phyloP scores from a whole-genome alignment of 345 rosid species.

The Viola odorata region DNA sequence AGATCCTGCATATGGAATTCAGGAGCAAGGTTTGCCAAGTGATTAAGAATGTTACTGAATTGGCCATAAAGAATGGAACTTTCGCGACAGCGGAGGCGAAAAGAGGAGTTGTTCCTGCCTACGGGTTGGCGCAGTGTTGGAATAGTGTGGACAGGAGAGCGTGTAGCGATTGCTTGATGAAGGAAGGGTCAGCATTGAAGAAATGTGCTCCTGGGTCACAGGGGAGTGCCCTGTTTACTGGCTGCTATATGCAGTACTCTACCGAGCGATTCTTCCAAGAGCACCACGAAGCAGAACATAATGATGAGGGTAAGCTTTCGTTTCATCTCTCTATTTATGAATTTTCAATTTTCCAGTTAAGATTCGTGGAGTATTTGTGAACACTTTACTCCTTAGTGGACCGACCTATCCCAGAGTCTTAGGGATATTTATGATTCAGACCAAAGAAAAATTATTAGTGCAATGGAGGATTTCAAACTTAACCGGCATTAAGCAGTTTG shows the following conservation, averaged over 20 bases:
- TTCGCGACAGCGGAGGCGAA: constrained; percentile 30
- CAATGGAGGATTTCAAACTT: no score
- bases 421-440: no score
- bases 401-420: no score
- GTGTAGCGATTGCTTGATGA: constrained; percentile 47
- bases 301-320: constrained; percentile 8
- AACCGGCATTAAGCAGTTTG: no score
- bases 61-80: constrained; percentile 34
- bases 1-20: constrained; percentile 11
- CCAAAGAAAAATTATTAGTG: no score
- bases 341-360: not conserved
- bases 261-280: constrained; percentile 34
- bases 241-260: constrained; percentile 62
- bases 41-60: constrained; percentile 31
- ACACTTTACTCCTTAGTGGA: no score
- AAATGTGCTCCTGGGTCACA: constrained; percentile 37
- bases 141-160: constrained; percentile 29
- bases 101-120: constrained; percentile 26
- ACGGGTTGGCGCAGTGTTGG: constrained; percentile 78
- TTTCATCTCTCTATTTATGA: not conserved
- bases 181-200: constrained; percentile 34
- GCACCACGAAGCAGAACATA: not conserved
- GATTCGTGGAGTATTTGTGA: no score
- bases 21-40: constrained; percentile 21
- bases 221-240: constrained; percentile 55